Conservation (phyloP, 1,284 basidiomycete genomes). For the Apiotrichum laibachii region DNA sequence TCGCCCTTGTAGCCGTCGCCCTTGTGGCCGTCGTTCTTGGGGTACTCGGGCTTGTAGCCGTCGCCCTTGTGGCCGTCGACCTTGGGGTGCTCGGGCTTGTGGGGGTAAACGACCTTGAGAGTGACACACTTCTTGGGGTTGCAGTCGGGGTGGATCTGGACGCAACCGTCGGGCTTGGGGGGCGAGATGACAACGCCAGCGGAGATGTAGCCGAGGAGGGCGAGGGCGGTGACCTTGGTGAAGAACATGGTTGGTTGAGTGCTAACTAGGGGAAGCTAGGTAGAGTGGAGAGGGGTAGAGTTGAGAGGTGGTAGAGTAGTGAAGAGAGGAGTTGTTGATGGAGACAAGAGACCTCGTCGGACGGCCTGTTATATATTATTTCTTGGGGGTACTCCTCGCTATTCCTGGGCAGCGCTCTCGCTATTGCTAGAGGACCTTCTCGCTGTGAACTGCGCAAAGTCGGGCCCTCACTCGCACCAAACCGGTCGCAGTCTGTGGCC, state of each 20-base stretch:
- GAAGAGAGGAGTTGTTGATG: no score
- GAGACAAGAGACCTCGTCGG: no score
- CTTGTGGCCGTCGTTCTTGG: background rate
- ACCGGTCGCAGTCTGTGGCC: no score
- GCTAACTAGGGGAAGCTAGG: background rate
- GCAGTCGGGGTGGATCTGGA: conserved; percentile 34
- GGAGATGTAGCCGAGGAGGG: background rate
- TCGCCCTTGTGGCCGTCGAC: background rate
- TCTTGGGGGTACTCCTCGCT: no score
- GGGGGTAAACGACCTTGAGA: conserved; percentile 17
- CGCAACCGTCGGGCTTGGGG: background rate
- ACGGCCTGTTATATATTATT: no score
- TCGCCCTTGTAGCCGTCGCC: background rate
- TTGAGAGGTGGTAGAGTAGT: no score
- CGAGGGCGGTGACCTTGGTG: background rate
- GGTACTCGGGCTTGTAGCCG: background rate
- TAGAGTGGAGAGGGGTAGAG: background rate
- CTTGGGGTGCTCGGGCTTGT: conserved; percentile 25
- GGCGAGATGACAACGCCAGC: background rate
- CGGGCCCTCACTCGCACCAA: no score
- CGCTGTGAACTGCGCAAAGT: no score
- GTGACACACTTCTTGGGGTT: conserved; percentile 35
- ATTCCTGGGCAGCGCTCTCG: no score
- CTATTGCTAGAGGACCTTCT: no score
- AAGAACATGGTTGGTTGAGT: background rate